Conservation (phyloP, 2,329 filamentous ascomycete genomes). For the Phialophora tarda region DNA sequence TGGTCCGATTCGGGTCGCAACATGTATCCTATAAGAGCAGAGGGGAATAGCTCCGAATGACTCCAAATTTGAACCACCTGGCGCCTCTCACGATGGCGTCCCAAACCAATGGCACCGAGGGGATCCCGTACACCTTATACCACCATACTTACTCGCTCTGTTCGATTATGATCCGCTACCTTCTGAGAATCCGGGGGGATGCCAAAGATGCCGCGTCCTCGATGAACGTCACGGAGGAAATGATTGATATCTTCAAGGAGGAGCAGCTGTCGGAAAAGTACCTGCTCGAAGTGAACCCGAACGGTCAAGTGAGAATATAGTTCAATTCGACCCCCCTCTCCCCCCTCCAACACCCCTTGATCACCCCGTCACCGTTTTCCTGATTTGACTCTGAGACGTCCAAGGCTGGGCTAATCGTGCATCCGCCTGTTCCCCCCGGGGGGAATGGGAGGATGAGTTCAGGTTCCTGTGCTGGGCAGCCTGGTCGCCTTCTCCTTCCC, state of each 20-base stretch:
- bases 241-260: constrained; percentile 10
- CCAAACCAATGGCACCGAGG: constrained; percentile 9
- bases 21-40: constrained; percentile 6
- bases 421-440: neutral
- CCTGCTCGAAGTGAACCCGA: constrained; percentile 12
- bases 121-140: constrained; percentile 10
- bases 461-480: constrained; percentile 10
- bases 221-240: constrained; percentile 7
- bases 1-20: neutral
- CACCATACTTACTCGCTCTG: constrained; percentile 12
- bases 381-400: constrained; percentile 10
- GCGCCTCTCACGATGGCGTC: constrained; percentile 12
- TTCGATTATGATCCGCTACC: constrained; percentile 11
- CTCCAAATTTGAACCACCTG: neutral
- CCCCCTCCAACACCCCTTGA: too few relatives aligned
- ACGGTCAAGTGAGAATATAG: constrained; percentile 9
- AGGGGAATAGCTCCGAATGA: constrained; percentile 2
- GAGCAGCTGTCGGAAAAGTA: constrained; percentile 7
- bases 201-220: neutral
- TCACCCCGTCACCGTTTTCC: neutral
- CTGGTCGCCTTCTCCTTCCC: constrained; percentile 10
- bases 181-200: constrained; percentile 7
- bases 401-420: constrained; percentile 3
- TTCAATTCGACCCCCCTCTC: too few relatives aligned
- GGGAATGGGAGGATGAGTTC: neutral